These are phyloP conservation scores for Cladosporium sp. DNA, from an alignment of 2,329 filamentous ascomycete genomes.

Conservation along the genomic window DNA sequence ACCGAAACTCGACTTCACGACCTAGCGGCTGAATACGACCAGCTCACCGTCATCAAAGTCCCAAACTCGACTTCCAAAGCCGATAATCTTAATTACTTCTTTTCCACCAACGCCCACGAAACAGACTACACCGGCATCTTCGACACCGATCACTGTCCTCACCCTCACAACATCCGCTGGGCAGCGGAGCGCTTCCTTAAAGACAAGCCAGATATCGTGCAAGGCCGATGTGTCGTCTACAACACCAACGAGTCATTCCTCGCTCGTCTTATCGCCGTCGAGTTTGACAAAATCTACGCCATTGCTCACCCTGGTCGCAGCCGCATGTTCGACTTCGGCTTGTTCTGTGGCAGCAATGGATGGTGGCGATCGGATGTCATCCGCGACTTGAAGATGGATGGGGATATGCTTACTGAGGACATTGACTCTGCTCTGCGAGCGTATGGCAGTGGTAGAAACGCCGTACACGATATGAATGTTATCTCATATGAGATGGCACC, in stretches of 20 bases:
- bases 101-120: conserved; percentile 37
- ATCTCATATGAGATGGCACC: conserved; percentile 47
- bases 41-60: conserved; percentile 44
- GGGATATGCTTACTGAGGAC: conserved; percentile 47
- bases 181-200: conserved; percentile 45
- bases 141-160: conserved; percentile 48
- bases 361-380: conserved; percentile 45
- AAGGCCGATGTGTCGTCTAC: conserved; percentile 47
- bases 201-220: conserved; percentile 43
- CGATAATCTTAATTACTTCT: conserved; percentile 48
- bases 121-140: conserved; percentile 46
- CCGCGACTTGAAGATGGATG: conserved; percentile 45
- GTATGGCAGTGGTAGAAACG: conserved; percentile 39
- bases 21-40: conserved; percentile 35
- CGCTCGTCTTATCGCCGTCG: conserved; percentile 45
- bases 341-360: conserved; percentile 48
- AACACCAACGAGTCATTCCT: conserved; percentile 42
- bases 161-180: conserved; percentile 46
- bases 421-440: conserved; percentile 47
- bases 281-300: conserved; percentile 50
- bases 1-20: conserved; percentile 40
- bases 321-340: conserved; percentile 44
- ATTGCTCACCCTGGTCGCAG: conserved; percentile 47
- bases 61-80: conserved; percentile 47
- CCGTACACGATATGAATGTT: conserved; percentile 47